Conservation (phyloP, 192 early-diverging fungal genomes). For the Coemansia sp. region DNA sequence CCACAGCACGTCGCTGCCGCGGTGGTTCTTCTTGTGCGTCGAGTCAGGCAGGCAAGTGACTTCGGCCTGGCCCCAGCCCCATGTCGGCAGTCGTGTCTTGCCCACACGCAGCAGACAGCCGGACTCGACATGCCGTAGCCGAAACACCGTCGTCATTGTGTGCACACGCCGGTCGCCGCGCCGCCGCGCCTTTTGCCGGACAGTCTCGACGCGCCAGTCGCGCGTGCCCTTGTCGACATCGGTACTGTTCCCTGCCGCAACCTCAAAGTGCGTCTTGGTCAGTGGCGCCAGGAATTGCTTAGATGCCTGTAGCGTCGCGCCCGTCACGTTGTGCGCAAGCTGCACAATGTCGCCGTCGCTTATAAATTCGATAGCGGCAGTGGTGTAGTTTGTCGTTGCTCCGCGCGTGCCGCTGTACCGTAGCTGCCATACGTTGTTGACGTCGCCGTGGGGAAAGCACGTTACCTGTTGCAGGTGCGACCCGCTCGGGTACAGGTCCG, state of each 20-base stretch:
- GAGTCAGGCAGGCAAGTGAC: slow-evolving; percentile 85
- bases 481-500: slow-evolving; percentile 54
- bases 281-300: slow-evolving; percentile 57
- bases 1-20: slow-evolving; percentile 52
- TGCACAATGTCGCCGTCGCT: slow-evolving; percentile 73
- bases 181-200: slow-evolving; percentile 38
- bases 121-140: slow-evolving; percentile 70
- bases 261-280: slow-evolving; percentile 63
- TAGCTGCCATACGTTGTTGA: slow-evolving; percentile 66
- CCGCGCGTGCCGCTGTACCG: slow-evolving; percentile 20
- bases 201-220: slow-evolving; percentile 55
- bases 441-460: slow-evolving; percentile 71
- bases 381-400: slow-evolving; percentile 31
- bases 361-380: slow-evolving; percentile 52
- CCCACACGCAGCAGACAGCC: slow-evolving; percentile 77
- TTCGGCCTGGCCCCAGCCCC: slow-evolving; percentile 85
- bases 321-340: slow-evolving; percentile 61
- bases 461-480: slow-evolving; percentile 84
- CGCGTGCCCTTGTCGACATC: slow-evolving; percentile 70
- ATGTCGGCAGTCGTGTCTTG: slow-evolving; percentile 65
- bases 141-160: slow-evolving; percentile 58
- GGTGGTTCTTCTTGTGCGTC: slow-evolving; percentile 62
- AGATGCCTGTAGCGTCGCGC: slow-evolving; percentile 56
- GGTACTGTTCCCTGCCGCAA: slow-evolving; percentile 53
- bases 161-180: slow-evolving; percentile 50